A percentile compares a stretch with the other conserved stretches of the same genome.
phyloP scores from a whole-genome alignment of 2,329 filamentous ascomycete genomes.

The Zymoseptoria pseudotritici region DNA sequence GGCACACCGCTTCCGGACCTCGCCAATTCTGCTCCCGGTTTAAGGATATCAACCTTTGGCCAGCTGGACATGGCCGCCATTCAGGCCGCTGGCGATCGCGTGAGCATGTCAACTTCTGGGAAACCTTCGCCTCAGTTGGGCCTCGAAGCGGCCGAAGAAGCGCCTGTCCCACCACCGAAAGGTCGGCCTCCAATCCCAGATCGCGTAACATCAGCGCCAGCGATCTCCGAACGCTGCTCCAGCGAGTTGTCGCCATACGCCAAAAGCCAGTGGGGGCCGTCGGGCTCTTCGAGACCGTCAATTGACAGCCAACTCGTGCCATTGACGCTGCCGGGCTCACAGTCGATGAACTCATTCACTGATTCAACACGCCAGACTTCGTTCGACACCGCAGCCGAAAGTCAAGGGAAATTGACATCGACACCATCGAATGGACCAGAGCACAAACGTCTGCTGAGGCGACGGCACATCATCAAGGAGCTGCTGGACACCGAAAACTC shows the following conservation, averaged over 20 bases:
- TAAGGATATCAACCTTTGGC: slow-evolving; percentile 26
- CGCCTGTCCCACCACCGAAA: slow-evolving; percentile 39
- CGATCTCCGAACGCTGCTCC: slow-evolving; percentile 21
- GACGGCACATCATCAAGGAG: slow-evolving; percentile 81
- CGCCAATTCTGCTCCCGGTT: slow-evolving; percentile 12
- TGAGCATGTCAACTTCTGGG: slow-evolving; percentile 3
- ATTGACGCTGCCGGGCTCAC: slow-evolving; percentile 21
- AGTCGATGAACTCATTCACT: slow-evolving; percentile 29
- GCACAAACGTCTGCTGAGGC: slow-evolving; percentile 66
- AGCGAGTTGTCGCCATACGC: slow-evolving; percentile 24
- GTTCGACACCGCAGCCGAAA: slow-evolving; percentile 19
- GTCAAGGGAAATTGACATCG: slow-evolving; percentile 16
- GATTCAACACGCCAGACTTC: slow-evolving; percentile 24
- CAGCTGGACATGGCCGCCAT: slow-evolving; percentile 33
- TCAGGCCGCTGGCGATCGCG: slow-evolving; percentile 20
- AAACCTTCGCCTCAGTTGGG: not conserved
- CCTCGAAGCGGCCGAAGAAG: slow-evolving; percentile 19
- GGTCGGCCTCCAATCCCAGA: slow-evolving; percentile 21
- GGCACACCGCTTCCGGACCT: slow-evolving; percentile 17
- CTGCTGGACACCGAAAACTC: slow-evolving; percentile 85
- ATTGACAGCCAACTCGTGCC: slow-evolving; percentile 25
- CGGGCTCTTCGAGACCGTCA: slow-evolving; percentile 26
- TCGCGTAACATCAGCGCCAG: slow-evolving; percentile 7
- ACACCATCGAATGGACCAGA: slow-evolving; percentile 32
- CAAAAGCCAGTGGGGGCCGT: slow-evolving; percentile 23